Evolutionary conservation across 2,329 filamentous ascomycete genomes (phyloP), one percentile per base, ranked within the genome.

Genomic region (Scedosporium boydii): DNA sequence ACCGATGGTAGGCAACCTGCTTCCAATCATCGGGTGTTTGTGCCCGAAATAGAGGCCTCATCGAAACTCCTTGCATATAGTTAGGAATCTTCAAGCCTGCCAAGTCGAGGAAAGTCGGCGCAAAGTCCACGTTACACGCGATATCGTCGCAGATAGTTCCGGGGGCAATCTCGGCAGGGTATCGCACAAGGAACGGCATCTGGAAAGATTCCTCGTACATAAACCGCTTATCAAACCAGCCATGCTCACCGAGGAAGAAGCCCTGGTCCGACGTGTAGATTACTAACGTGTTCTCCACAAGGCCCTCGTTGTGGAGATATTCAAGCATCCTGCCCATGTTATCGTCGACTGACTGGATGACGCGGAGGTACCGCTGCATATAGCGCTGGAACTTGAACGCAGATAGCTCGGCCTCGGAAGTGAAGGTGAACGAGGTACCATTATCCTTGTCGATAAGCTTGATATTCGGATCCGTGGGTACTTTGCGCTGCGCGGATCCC

Each of bases 131-230:
- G 62, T 83, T 83, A 66, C 75, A 76, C 60, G 83, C 73, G 21
- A 82, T 81, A 64, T 81, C 79, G 61, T 78, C 67, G 64, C 75
- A 79, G 0, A 80, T 69, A 0, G 69, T 71, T 0, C 74, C 73
- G 0, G 75, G 63, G 1, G 60, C 55, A 62, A 82, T 80, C 60
- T 73, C 73, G 0, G 60, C 64, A 0, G 81, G 80, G 58, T 79
- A 80, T 0, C 77, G 74, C 7, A 80, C 72, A 3, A 83, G 67
- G 58, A 83, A 81, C 0, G 81, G 80, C 81, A 83, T 83, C 69
- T 83, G 80, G 70, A 83, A 83, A 14, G 73, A 76, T 68, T 83
- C 79, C 64, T 84, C 80, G 69, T 83, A 83, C 77, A 83, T 82
- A 68, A 83, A 82, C 3, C 81, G 76, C 70, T 83, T 83, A 68